A percentile compares a stretch with the other conserved stretches of the same genome.
Conservation (phyloP, 805 yeast species). For the Candida sphagnicola region DNA sequence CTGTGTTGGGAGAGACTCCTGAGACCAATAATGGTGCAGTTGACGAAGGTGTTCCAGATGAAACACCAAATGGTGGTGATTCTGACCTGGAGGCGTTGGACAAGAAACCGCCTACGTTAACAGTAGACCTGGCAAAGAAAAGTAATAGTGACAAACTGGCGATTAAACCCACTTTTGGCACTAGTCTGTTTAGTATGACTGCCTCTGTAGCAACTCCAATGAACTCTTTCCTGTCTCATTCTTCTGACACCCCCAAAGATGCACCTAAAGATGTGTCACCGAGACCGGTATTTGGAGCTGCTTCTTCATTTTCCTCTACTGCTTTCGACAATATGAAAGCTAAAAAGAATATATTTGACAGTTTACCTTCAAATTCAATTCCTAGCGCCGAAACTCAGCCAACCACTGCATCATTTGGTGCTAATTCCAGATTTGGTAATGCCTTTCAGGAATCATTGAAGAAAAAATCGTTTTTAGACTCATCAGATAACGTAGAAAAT, state of each 20-base stretch:
- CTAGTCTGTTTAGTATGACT: slow-evolving; percentile 15
- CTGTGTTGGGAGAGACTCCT: neutral
- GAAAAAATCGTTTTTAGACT: slow-evolving; percentile 58
- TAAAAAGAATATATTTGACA: slow-evolving; percentile 23
- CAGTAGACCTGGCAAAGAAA: neutral
- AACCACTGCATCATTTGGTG: slow-evolving; percentile 35
- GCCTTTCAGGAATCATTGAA: slow-evolving; percentile 52
- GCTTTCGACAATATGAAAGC: slow-evolving; percentile 20
- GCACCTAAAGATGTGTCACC: slow-evolving; percentile 3
- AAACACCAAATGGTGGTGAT: too few species aligned
- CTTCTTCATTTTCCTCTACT: slow-evolving; percentile 35
- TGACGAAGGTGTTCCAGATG: slow-evolving; percentile 3
- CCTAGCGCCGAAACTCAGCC: slow-evolving; percentile 2
- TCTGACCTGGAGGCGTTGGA: too few species aligned
- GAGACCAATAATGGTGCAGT: neutral
- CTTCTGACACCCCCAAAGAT: slow-evolving; percentile 11
- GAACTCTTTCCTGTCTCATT: slow-evolving; percentile 10
- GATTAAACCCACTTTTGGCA: slow-evolving; percentile 15
- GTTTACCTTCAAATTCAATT: slow-evolving; percentile 12
- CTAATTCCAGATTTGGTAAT: slow-evolving; percentile 44
- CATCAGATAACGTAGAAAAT: slow-evolving; percentile 13
- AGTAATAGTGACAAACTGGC: slow-evolving; percentile 4
- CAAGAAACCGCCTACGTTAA: neutral
- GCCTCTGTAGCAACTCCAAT: slow-evolving; percentile 12
- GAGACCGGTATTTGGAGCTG: slow-evolving; percentile 37